Evolutionary conservation across 352 stramenopile genomes (phyloP).

Genomic region (Thraustochytrium sp.): DNA sequence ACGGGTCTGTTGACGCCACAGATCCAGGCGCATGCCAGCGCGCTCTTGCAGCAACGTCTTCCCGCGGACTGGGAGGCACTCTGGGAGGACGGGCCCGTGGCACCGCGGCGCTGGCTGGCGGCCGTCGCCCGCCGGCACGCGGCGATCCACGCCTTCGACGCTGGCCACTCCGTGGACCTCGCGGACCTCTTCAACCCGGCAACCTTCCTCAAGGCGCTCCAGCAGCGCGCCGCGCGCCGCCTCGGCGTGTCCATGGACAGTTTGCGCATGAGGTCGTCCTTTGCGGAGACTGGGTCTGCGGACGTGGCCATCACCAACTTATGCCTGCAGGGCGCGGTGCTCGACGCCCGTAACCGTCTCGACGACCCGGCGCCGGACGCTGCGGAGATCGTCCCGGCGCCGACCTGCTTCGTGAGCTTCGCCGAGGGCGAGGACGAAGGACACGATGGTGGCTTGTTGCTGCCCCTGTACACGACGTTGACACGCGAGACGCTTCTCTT

Average conservation of each 20-base stretch:
- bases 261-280: slow-evolving; percentile 79
- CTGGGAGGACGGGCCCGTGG: slow-evolving; percentile 44
- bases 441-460: neutral
- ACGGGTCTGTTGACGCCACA: slow-evolving; percentile 68
- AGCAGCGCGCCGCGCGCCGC: slow-evolving; percentile 77
- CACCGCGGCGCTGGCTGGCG: slow-evolving; percentile 65
- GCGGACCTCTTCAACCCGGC: slow-evolving; percentile 82
- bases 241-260: slow-evolving; percentile 76
- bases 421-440: slow-evolving; percentile 32
- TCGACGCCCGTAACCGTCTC: slow-evolving; percentile 60
- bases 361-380: slow-evolving; percentile 70
- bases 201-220: slow-evolving; percentile 87
- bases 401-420: slow-evolving; percentile 66
- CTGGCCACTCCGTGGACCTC: slow-evolving; percentile 63
- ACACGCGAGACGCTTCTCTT: neutral
- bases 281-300: slow-evolving; percentile 57
- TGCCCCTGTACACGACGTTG: slow-evolving; percentile 23
- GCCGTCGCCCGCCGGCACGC: slow-evolving; percentile 66
- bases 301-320: slow-evolving; percentile 56
- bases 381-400: slow-evolving; percentile 68
- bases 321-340: slow-evolving; percentile 74
- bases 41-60: slow-evolving; percentile 66
- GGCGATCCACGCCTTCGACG: slow-evolving; percentile 60
- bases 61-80: slow-evolving; percentile 62
- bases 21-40: slow-evolving; percentile 68